Conservation (phyloP, 148 eudicot species). For the Fagopyrum homotropicum region DNA sequence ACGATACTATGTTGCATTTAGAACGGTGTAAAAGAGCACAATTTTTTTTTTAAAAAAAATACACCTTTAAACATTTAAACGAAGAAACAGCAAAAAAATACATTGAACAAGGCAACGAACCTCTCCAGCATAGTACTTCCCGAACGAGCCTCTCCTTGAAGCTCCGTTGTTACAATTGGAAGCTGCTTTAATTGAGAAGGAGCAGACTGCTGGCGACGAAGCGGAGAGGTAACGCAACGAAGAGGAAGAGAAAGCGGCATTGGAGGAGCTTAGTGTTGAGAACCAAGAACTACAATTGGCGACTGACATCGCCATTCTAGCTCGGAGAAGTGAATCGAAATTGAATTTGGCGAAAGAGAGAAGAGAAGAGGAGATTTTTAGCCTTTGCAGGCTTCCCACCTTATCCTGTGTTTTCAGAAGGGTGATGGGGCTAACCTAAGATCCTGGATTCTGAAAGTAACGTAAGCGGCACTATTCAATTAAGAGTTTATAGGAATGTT, state of each 20-base stretch:
- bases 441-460: background rate
- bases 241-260: background rate
- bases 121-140: background rate
- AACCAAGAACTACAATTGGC: constrained; percentile 13
- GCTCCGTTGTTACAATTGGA: background rate
- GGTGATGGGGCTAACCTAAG: background rate
- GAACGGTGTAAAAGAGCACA: background rate
- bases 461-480: no score
- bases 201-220: constrained; percentile 6
- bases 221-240: constrained; percentile 6
- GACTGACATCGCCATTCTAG: constrained; percentile 5
- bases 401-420: background rate
- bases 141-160: background rate
- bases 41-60: background rate
- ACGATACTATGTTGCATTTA: background rate
- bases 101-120: background rate
- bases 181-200: constrained; percentile 3
- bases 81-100: background rate
- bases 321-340: background rate
- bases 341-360: background rate
- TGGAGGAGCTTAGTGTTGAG: constrained; percentile 6
- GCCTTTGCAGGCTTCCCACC: background rate
- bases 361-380: background rate
- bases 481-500: no score
- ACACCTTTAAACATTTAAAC: no score